phyloP scores from a whole-genome alignment of 768 basidiomycete species.

The Lentinula edodes region DNA sequence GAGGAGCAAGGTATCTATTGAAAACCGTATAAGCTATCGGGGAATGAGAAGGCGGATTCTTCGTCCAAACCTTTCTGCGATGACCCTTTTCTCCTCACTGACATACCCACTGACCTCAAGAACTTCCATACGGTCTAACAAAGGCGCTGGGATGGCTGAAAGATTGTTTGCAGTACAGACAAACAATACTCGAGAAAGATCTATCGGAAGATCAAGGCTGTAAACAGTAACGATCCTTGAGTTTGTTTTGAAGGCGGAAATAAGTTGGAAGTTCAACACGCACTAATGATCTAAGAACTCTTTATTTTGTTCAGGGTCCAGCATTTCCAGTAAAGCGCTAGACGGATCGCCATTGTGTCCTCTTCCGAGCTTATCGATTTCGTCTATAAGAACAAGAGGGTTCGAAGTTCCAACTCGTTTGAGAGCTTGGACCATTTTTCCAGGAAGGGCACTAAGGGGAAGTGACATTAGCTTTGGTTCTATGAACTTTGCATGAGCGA shows the following conservation, averaged over 20 bases:
- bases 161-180: slow-evolving; percentile 97
- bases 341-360: slow-evolving; percentile 92
- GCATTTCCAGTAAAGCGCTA: slow-evolving; percentile 87
- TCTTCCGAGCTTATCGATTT: slow-evolving; percentile 92
- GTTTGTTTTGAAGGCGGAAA: background rate
- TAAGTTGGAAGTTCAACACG: slow-evolving; percentile 22
- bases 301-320: slow-evolving; percentile 93
- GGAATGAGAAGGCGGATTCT: background rate
- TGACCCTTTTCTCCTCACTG: slow-evolving; percentile 85
- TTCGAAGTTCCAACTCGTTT: slow-evolving; percentile 94
- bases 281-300: slow-evolving; percentile 95
- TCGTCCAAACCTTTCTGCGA: slow-evolving; percentile 53
- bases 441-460: slow-evolving; percentile 70
- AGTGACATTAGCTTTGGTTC: background rate
- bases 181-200: slow-evolving; percentile 92
- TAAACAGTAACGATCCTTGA: background rate
- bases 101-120: slow-evolving; percentile 94
- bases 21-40: background rate
- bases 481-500: background rate
- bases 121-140: slow-evolving; percentile 95
- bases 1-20: slow-evolving; percentile 73
- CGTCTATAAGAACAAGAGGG: slow-evolving; percentile 90
- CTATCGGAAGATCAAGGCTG: slow-evolving; percentile 95
- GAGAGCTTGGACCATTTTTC: slow-evolving; percentile 92
- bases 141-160: slow-evolving; percentile 89